A percentile compares a stretch with the other conserved stretches of the same genome.
Evolutionary conservation across 2,329 filamentous ascomycete genomes (phyloP).

Genomic region (Chaetomium sp.): DNA sequence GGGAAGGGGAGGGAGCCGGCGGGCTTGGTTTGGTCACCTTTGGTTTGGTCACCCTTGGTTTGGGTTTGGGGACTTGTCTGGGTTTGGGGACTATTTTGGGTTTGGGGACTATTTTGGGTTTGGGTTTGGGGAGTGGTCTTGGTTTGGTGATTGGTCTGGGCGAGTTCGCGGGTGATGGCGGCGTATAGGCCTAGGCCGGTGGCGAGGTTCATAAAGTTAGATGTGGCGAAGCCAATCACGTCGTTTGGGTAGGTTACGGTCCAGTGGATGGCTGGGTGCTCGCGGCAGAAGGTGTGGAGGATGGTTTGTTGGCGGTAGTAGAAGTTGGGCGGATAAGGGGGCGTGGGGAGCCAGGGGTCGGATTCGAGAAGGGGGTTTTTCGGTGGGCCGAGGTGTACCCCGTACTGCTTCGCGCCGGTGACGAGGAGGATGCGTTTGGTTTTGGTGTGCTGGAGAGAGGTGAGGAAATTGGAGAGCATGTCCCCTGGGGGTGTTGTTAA

Average conservation of each 20-base stretch:
- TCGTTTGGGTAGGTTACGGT: slow-evolving; percentile 41
- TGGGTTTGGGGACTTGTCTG: no score
- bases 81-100: no score
- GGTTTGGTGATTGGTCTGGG: not conserved
- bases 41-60: no score
- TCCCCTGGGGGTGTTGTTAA: slow-evolving; percentile 35
- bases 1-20: slow-evolving; percentile 42
- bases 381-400: slow-evolving; percentile 51
- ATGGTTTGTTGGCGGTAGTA: slow-evolving; percentile 55
- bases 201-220: slow-evolving; percentile 47
- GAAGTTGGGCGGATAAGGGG: slow-evolving; percentile 49
- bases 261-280: slow-evolving; percentile 32
- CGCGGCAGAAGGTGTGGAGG: slow-evolving; percentile 38
- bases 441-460: slow-evolving; percentile 45
- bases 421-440: slow-evolving; percentile 54
- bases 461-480: slow-evolving; percentile 53
- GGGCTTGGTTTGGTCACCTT: no score
- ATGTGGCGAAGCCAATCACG: slow-evolving; percentile 40
- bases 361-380: slow-evolving; percentile 53
- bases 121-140: not conserved
- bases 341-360: slow-evolving; percentile 47
- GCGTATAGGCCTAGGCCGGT: slow-evolving; percentile 47
- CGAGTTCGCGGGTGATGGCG: slow-evolving; percentile 41
- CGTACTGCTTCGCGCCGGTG: slow-evolving; percentile 55
- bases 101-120: no score